Percentiles rank a stretch among this genome's conserved stretches.
Evolutionary conservation across 2,329 filamentous ascomycete genomes (phyloP).

Genomic region (Pleomassaria siparia): DNA sequence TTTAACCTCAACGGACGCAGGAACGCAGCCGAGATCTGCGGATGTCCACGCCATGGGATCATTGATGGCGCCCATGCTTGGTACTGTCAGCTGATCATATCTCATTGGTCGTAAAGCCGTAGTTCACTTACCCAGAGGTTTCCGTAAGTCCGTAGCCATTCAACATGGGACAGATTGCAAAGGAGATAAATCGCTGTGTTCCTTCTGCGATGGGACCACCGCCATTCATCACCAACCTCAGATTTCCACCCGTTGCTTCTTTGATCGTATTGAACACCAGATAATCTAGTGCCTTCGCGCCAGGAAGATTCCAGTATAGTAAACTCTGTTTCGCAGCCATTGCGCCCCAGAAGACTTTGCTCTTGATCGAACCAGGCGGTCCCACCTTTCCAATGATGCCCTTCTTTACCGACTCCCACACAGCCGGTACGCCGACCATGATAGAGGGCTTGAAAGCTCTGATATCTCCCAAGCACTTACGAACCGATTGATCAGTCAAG

Average conservation of each 20-base stretch:
- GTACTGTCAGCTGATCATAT: too few species aligned
- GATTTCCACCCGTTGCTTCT: conserved; percentile 80
- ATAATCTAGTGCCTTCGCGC: conserved; percentile 71
- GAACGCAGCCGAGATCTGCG: conserved; percentile 73
- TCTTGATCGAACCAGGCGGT: conserved; percentile 67
- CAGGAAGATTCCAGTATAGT: conserved; percentile 62
- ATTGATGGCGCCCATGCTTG: conserved; percentile 79
- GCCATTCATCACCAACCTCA: conserved; percentile 92
- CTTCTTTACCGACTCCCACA: conserved; percentile 98
- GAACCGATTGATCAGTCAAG: conserved; percentile 79
- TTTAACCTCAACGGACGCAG: conserved; percentile 81
- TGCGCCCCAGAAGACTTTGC: conserved; percentile 75
- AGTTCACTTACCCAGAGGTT: conserved; percentile 80
- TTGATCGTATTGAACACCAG: conserved; percentile 95
- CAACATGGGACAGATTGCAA: conserved; percentile 93
- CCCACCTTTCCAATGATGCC: conserved; percentile 82
- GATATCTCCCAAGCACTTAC: conserved; percentile 92
- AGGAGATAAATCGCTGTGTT: conserved; percentile 86
- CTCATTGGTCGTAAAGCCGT: too few species aligned
- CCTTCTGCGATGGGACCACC: conserved; percentile 86
- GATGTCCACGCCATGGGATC: conserved; percentile 84
- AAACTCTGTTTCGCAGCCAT: conserved; percentile 63
- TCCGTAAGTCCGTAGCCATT: conserved; percentile 93
- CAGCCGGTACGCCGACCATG: conserved; percentile 89
- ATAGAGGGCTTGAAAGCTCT: conserved; percentile 86